Evolutionary conservation across 441 rosid species (phyloP).

Genomic region (Bocquillonia castaneifolia): DNA sequence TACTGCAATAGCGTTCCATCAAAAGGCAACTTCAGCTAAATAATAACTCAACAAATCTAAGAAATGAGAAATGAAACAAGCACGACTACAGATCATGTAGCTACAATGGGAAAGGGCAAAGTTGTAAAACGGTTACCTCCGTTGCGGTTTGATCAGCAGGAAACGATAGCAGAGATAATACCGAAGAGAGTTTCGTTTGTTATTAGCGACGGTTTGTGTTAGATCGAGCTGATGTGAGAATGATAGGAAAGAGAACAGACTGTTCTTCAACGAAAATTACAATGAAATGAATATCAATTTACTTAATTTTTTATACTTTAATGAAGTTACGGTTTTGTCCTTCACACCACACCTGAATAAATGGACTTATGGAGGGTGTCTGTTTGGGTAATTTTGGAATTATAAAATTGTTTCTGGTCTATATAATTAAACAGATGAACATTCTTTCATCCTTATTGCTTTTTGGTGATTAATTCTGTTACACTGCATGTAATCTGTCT

Average conservation of each 20-base stretch:
- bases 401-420: not conserved
- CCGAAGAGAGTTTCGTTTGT: conserved; percentile 1
- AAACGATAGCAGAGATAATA: not conserved
- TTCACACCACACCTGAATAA: not conserved
- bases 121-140: conserved; percentile 23
- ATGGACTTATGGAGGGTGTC: too few relatives aligned
- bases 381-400: conserved; percentile 8
- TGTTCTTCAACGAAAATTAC: conserved; percentile 18
- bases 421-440: not conserved
- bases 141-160: conserved; percentile 9
- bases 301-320: not conserved
- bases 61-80: too few relatives aligned
- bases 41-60: not conserved
- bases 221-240: conserved; percentile 29
- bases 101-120: not conserved
- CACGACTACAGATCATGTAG: conserved; percentile 6
- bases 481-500: too few relatives aligned
- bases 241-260: not conserved
- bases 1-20: not conserved
- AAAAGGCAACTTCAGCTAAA: not conserved
- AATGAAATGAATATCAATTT: too few relatives aligned
- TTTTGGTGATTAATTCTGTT: too few relatives aligned
- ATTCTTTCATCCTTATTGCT: not conserved
- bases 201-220: conserved; percentile 22
- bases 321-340: conserved; percentile 12